Conservation (phyloP, 163 green algal genomes). For the Scenedesmus sp. region DNA sequence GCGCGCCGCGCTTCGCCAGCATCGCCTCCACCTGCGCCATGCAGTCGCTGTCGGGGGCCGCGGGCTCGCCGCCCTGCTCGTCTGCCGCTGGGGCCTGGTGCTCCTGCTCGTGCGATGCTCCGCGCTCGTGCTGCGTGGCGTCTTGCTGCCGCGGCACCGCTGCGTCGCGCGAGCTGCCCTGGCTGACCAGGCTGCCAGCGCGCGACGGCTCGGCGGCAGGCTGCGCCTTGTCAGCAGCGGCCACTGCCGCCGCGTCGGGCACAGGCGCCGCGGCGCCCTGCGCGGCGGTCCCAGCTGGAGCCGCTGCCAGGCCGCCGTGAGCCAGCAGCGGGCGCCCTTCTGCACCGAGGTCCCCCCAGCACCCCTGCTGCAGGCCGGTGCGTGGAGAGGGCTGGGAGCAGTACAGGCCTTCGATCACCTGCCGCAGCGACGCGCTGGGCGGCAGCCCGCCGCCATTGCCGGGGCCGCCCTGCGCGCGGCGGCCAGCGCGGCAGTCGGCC, state of each 20-base stretch:
- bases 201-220: neutral
- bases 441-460: conserved; percentile 1
- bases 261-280: neutral
- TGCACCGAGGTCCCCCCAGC: neutral
- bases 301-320: neutral
- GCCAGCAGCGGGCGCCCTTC: neutral
- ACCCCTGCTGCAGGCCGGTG: neutral
- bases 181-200: conserved; percentile 20
- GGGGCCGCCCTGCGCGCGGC: too few species aligned
- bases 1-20: neutral
- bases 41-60: neutral
- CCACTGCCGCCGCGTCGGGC: neutral
- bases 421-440: neutral
- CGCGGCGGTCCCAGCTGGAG: neutral
- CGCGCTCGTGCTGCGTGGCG: neutral
- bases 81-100: conserved; percentile 7
- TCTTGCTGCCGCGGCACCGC: neutral
- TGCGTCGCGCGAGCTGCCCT: too few species aligned
- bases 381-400: neutral
- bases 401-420: conserved; percentile 34
- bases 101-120: neutral
- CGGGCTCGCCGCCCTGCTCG: conserved; percentile 4
- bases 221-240: neutral
- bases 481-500: too few species aligned
- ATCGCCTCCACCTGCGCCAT: conserved; percentile 4